Conservation (phyloP, 2,329 filamentous ascomycete species). For the Aspergillus sp. region DNA sequence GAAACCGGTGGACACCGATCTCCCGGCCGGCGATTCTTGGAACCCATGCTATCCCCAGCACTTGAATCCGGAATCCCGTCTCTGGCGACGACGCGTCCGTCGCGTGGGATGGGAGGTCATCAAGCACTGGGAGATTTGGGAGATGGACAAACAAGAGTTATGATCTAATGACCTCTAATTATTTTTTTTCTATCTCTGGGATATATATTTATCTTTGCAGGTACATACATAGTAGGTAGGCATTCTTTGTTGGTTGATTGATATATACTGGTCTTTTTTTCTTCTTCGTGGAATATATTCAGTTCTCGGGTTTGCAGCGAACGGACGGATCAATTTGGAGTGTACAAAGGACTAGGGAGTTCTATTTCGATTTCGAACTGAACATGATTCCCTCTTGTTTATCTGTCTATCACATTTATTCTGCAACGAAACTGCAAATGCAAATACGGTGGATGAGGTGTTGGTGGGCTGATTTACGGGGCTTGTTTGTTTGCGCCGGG, state of each 20-base stretch:
- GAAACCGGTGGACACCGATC: not conserved
- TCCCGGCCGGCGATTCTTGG: conserved; percentile 3
- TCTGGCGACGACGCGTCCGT: conserved; percentile 34
- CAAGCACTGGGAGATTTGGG: conserved; percentile 46
- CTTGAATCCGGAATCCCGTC: conserved; percentile 14
- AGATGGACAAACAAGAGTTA: conserved; percentile 41
- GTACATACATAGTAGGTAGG: not conserved
- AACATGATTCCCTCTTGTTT: not conserved
- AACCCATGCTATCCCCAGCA: not conserved
- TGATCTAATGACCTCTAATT: conserved; percentile 11
- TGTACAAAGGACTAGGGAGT: not conserved
- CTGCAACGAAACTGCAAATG: not conserved
- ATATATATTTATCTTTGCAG: not conserved
- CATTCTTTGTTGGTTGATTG: not conserved
- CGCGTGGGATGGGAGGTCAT: conserved; percentile 43
- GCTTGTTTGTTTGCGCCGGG: too few relatives aligned
- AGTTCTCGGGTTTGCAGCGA: not conserved
- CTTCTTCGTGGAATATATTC: not conserved
- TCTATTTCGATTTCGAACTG: not conserved
- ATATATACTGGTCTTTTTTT: not conserved
- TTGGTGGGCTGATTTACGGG: not conserved
- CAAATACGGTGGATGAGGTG: not conserved
- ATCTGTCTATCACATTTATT: not conserved
- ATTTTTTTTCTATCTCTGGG: not conserved
- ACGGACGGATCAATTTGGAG: not conserved